Percentiles rank a stretch among this genome's conserved stretches.
These are phyloP conservation scores for Pogostemon cablin DNA, from an alignment of 257 asterid species.

Conservation along the genomic window DNA sequence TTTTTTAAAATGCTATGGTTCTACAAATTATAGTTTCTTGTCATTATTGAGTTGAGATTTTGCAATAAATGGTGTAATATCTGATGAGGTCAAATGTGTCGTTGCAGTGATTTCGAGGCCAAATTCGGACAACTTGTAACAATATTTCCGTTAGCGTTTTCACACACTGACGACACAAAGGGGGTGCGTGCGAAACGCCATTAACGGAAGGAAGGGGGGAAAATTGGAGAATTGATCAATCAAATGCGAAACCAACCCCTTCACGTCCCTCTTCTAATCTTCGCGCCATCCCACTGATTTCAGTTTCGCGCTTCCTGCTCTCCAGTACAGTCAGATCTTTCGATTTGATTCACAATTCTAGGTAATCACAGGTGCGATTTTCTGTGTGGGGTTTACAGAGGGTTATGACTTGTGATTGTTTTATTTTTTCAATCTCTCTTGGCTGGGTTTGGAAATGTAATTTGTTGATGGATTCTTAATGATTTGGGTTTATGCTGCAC, in stretches of 20 bases:
- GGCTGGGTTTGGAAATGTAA: neutral
- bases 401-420: slow-evolving; percentile 32
- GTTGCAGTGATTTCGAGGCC: slow-evolving; percentile 28
- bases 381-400: slow-evolving; percentile 44
- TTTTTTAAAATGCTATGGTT: too few species aligned
- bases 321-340: slow-evolving; percentile 26
- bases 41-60: slow-evolving; percentile 19
- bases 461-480: neutral
- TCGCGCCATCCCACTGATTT: slow-evolving; percentile 32
- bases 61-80: slow-evolving; percentile 32
- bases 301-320: slow-evolving; percentile 25
- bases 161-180: slow-evolving; percentile 30
- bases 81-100: slow-evolving; percentile 36
- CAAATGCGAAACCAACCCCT: slow-evolving; percentile 14
- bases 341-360: slow-evolving; percentile 28
- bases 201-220: neutral
- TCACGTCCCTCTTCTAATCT: slow-evolving; percentile 24
- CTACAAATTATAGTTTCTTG: neutral
- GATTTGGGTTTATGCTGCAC: slow-evolving; percentile 7
- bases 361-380: slow-evolving; percentile 25
- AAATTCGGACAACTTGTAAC: slow-evolving; percentile 33
- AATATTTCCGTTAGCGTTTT: slow-evolving; percentile 29
- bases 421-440: neutral
- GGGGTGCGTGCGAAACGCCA: slow-evolving; percentile 17
- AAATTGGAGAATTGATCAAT: neutral